Base-by-base conservation (phyloP, 2,329 filamentous ascomycete species). In the Ophiobolus disseminans region DNA sequence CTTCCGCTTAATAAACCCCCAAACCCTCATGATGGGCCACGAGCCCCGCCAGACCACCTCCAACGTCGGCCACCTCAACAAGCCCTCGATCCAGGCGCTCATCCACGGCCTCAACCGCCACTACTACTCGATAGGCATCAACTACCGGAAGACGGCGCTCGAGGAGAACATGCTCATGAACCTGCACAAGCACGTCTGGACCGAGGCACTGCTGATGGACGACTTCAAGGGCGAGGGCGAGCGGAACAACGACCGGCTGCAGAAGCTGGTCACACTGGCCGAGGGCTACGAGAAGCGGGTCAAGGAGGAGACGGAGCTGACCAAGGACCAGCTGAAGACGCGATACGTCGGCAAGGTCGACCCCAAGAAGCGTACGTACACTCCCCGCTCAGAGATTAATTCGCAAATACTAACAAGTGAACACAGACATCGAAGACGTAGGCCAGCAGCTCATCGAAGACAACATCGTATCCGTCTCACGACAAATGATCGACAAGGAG, bases 161-260 rank as follows among this genome's bases (percentile, higher is more conserved):
- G 94, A 99, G 75, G 95, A 99, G 81, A 97, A 96, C 76, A 99
- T 99, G 94, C 77, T 99, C 67, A 99, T 99, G 95, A 99, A 99
- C 73, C 80, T 99, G 60, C 94, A 99, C 83, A 99, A 99, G 82
- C 94, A 97, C 63, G 92, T 97, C 35, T 99, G 94, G 94, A 99
- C 95, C 0, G 94, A 99, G 75, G 94, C 93, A 4, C 76, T 99
- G 58, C 86, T 96, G 73, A 97, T 99, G 91, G 90, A 93, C 53
- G 92, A 97, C 75, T 99, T 99, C 82, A 84, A 87, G 58, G 79
- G 85, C 48, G 93, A 97, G 72, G 90, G 87, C 46, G 81, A 86
- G 58, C 86, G 89, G 73, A 99, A 96, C 73, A 90, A 92, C 72
- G 92, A 96, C 45, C 85, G 88, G 56, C 82, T 99, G 75, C 84